Base-by-base conservation (phyloP, 768 basidiomycete species). In the Cystofilobasidium macerans region DNA sequence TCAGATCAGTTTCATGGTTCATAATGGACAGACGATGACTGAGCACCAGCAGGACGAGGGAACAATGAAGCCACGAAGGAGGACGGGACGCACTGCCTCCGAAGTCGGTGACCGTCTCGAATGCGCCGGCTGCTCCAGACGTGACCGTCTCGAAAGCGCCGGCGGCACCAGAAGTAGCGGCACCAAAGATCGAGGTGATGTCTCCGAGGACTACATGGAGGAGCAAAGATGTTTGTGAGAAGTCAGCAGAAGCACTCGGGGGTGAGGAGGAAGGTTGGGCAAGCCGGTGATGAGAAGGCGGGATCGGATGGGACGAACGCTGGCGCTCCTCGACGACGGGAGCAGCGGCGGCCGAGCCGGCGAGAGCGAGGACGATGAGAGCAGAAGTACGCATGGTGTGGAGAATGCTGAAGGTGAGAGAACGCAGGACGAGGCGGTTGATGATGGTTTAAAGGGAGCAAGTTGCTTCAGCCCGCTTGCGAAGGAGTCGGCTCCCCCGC, bases 251-350 rank as follows among this genome's bases (percentile, higher is more conserved):
- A 20, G 9, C 24, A 30, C 11, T 12, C 13, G 22, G 4, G 48
- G 48, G 4, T 8, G 24, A 20, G 18, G 48, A 24, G n/a, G 48
- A 14, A 4, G 48, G 48, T 24, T 51, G 18, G 16, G 48, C 20
- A 24, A 51, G 24, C 8, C 48, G 28, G 28, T 11, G 42, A 22
- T 43, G 11, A 11, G 42, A 22, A 43, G 12, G 42, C 11, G 22
- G 22, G 42, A 22, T 12, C 42, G 48, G 7, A 38, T 16, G 48
- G n/a, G 28, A 51, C 48, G 48, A 2, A 51, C 48, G 9, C n/a
- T 51, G n/a, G n/a, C 48, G 48, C 48, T 51, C 48, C 9, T 51
- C 48, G n/a, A 16, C n/a, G 48, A 51, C 48, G 9, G 48, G 48
- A 24, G 28, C 48, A 24, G 48, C 48, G 28, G 48, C 48, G 48